phyloP scores from a whole-genome alignment of 257 asterid genomes.

The Solanum sitiens region DNA sequence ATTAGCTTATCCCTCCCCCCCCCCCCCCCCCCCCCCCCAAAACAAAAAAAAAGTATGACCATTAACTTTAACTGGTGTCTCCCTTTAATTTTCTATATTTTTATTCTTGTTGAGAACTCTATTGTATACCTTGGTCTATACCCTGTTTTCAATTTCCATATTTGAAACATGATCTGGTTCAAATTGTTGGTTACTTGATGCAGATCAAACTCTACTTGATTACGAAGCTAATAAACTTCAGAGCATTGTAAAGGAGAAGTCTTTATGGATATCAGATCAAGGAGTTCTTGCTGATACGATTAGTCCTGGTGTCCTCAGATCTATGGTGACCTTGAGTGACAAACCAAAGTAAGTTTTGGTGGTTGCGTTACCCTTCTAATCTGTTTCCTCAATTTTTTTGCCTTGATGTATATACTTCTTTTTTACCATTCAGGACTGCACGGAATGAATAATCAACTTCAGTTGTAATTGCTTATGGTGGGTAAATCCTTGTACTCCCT shows the following conservation, averaged over 20 bases:
- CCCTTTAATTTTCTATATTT: neutral
- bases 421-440: conserved; percentile 15
- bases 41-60: no score
- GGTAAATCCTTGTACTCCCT: neutral
- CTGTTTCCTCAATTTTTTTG: neutral
- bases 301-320: conserved; percentile 73
- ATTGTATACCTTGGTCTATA: neutral
- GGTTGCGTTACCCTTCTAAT: neutral
- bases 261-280: conserved; percentile 56
- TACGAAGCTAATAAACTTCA: conserved; percentile 76
- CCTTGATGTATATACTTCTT: neutral
- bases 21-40: no score
- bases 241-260: conserved; percentile 77
- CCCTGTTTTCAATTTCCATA: neutral
- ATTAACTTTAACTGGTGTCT: neutral
- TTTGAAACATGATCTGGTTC: neutral
- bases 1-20: neutral
- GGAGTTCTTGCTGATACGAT: conserved; percentile 77
- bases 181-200: conserved; percentile 5
- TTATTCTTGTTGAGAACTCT: neutral
- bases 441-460: conserved; percentile 17
- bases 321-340: conserved; percentile 71
- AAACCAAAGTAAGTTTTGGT: conserved; percentile 34
- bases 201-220: conserved; percentile 71
- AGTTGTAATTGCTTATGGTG: conserved; percentile 2